Conservation (phyloP, 352 stramenopile species). For the Aphanomyces astaci region DNA sequence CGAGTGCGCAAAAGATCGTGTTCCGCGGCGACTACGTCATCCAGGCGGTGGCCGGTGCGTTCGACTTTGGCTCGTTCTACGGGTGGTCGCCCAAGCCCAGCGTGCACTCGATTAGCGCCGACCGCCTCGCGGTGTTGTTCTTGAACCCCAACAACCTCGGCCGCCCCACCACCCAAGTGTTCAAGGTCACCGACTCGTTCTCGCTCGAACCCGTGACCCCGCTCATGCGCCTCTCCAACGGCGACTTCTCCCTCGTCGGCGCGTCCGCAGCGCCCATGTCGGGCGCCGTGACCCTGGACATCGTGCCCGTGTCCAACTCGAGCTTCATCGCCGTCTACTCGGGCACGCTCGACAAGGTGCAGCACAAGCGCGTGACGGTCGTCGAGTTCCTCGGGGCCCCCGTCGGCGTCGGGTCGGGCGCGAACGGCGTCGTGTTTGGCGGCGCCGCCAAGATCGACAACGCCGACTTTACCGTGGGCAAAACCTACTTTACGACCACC, state of each 20-base stretch:
- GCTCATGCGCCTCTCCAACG: conserved; percentile 58
- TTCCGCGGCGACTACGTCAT: conserved; percentile 63
- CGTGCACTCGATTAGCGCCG: conserved; percentile 43
- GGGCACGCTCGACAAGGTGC: conserved; percentile 40
- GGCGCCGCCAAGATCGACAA: conserved; percentile 45
- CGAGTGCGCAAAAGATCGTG: conserved; percentile 36
- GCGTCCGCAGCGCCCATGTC: conserved; percentile 39
- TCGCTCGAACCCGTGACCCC: conserved; percentile 44
- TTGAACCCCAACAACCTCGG: conserved; percentile 63
- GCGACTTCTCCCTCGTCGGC: conserved; percentile 48
- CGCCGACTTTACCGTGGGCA: conserved; percentile 33
- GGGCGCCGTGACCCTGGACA: conserved; percentile 47
- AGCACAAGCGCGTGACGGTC: conserved; percentile 61
- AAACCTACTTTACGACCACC: conserved; percentile 60
- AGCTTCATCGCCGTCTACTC: conserved; percentile 53
- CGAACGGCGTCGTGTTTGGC: conserved; percentile 50
- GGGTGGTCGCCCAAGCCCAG: conserved; percentile 64
- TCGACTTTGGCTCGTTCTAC: conserved; percentile 56
- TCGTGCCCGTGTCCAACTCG: conserved; percentile 37
- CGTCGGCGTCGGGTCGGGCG: conserved; percentile 60
- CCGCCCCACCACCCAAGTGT: conserved; percentile 66
- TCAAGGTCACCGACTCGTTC: conserved; percentile 55
- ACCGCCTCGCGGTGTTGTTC: conserved; percentile 57
- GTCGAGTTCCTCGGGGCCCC: conserved; percentile 64
- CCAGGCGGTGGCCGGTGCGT: conserved; percentile 42